These are phyloP conservation scores for Flaveria ramosissima DNA, from an alignment of 129 eudicot genomes.

Conservation along the genomic window DNA sequence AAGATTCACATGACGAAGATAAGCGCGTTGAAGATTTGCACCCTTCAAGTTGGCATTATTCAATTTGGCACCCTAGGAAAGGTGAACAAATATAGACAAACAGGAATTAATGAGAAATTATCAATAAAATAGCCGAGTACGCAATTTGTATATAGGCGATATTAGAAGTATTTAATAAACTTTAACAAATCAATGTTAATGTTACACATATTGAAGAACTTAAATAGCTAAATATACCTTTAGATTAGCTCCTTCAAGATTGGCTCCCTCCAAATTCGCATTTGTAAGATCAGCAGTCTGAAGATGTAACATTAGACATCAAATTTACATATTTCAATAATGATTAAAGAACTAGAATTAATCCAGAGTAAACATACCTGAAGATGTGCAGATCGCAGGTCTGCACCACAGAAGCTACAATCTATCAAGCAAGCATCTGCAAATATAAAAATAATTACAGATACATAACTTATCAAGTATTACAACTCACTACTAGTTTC, in stretches of 20 bases:
- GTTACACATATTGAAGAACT: constrained; percentile 1
- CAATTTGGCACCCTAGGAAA: constrained; percentile 76
- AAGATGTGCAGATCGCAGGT: constrained; percentile 88
- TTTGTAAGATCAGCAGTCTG: constrained; percentile 96
- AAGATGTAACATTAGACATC: constrained; percentile 4
- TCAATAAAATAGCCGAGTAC: background rate
- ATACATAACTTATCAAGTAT: background rate
- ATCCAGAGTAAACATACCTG: constrained; percentile 47
- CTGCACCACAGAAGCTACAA: constrained; percentile 97
- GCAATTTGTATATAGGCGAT: background rate
- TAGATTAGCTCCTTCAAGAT: constrained; percentile 95
- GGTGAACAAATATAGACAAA: background rate
- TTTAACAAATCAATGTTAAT: background rate
- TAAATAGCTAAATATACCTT: constrained; percentile 52
- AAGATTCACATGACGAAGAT: constrained; percentile 83
- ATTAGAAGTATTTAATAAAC: background rate
- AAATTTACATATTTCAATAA: background rate
- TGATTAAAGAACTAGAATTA: background rate
- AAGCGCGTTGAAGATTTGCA: constrained; percentile 96
- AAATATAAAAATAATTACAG: background rate
- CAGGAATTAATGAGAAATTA: background rate
- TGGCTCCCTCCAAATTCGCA: constrained; percentile 97
- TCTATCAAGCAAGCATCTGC: constrained; percentile 91
- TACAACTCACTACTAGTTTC: background rate
- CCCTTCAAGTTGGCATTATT: constrained; percentile 83